Evolutionary conservation across 2,329 filamentous ascomycete species (phyloP), one percentile per base, ranked within the genome.

Genomic region (Scedosporium dehoogii): DNA sequence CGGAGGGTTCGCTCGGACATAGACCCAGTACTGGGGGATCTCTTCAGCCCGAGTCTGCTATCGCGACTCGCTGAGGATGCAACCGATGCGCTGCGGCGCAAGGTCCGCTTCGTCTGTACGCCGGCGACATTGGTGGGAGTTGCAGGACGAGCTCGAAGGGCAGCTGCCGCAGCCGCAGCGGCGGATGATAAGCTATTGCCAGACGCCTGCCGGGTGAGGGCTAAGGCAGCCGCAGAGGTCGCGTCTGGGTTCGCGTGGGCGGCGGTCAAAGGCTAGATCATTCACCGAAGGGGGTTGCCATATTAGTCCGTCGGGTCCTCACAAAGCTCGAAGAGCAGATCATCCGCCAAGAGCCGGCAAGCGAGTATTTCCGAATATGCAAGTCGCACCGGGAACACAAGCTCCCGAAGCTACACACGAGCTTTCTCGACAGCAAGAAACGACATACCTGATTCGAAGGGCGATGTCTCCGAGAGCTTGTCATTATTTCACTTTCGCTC

Each of bases 1-100:
- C 92, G 86, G 73, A 97, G 96, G 0, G 91, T 92, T 63, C 93
- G 85, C 72, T 93, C 90, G 33, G 85, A 88, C 92, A 97, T 96
- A 59, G 92, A 96, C 23, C 86, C 83, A 29, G 83, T 83, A 74
- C 92, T 96, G 62, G 80, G 82, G 44, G 82, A 80, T 69, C 90
- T 81, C 65, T 87, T 81, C 64, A 92, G 76, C 66, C 74, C 67
- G 67, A 75, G 73, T 64, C 76, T 70, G 56, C 74, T 68, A 46
- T 76, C 74, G 51, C 60, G 59, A 58, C 74, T 76, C 66, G 79
- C 80, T 58, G 84, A 78, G 4, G 91, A 93, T 1, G 90, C 90
- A 51, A 83, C 75, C 0, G 92, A 96, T 60, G 81, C 81, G 73
- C 82, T 86, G 65, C 92, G 85, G 68, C 91, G 85, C 64, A 85